Percentiles rank a stretch among this genome's conserved stretches.
These are phyloP conservation scores for Fraxinus baroniana DNA, from an alignment of 305 asterid species.

Conservation along the genomic window DNA sequence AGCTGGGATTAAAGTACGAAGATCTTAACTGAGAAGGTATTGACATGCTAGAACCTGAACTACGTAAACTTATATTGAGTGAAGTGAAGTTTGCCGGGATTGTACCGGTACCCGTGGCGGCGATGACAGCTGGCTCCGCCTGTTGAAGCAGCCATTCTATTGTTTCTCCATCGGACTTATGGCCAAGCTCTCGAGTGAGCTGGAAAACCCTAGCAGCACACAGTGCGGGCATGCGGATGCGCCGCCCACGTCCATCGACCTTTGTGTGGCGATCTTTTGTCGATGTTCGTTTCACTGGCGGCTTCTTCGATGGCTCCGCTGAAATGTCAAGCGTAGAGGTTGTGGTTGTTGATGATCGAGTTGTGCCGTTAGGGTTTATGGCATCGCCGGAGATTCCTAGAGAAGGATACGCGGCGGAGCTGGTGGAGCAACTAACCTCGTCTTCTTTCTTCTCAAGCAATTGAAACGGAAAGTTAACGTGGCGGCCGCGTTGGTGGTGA, in stretches of 20 bases:
- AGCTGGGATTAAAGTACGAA: constrained; percentile 54
- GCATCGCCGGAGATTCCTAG: constrained; percentile 45
- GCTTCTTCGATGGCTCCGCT: constrained; percentile 57
- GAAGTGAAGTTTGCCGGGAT: constrained; percentile 88
- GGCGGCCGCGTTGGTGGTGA: constrained; percentile 17
- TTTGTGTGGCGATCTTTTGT: constrained; percentile 84
- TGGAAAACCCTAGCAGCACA: constrained; percentile 96
- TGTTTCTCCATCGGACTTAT: constrained; percentile 83
- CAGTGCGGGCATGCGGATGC: constrained; percentile 87
- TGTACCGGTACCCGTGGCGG: constrained; percentile 91
- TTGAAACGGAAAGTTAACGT: constrained; percentile 43
- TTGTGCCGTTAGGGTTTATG: constrained; percentile 31
- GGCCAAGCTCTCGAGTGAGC: constrained; percentile 78
- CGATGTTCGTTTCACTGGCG: constrained; percentile 61
- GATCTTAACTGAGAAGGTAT: constrained; percentile 81
- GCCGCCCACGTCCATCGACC: constrained; percentile 85
- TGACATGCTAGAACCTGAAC: constrained; percentile 88
- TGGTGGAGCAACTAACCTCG: constrained; percentile 31
- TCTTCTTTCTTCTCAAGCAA: constrained; percentile 53
- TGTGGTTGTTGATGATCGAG: constrained; percentile 27
- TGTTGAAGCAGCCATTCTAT: constrained; percentile 83
- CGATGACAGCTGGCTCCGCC: constrained; percentile 81
- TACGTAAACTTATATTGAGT: constrained; percentile 69
- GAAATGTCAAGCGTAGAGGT: constrained; percentile 42
- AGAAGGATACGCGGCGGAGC: constrained; percentile 42